phyloP scores from a whole-genome alignment of 2,329 filamentous ascomycete species.

The Didymosphaeria variabile region DNA sequence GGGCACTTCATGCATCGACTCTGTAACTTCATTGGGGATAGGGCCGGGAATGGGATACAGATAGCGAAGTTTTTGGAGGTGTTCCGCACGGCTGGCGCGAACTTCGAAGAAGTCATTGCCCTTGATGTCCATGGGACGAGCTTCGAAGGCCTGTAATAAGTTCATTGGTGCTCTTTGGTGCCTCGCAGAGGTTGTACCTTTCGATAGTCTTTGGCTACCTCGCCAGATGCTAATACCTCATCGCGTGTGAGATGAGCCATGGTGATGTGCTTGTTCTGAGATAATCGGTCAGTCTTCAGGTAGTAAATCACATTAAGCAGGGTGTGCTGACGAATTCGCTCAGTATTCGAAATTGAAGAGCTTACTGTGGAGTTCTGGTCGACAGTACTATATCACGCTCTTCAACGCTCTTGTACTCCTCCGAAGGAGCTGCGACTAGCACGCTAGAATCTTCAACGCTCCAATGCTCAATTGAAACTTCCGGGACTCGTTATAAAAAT shows the following conservation, averaged over 20 bases:
- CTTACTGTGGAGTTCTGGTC: background rate
- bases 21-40: constrained; percentile 39
- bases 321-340: background rate
- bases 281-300: background rate
- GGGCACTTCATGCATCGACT: constrained; percentile 36
- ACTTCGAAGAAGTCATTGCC: constrained; percentile 29
- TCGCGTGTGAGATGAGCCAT: constrained; percentile 43
- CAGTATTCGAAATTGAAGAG: background rate
- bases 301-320: background rate
- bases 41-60: constrained; percentile 42
- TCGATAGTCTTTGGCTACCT: constrained; percentile 28
- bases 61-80: constrained; percentile 40
- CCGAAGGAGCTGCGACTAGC: background rate
- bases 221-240: constrained; percentile 34
- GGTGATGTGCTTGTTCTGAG: background rate
- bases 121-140: constrained; percentile 29
- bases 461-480: background rate
- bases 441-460: background rate
- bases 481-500: background rate
- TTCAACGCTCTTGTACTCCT: background rate
- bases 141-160: constrained; percentile 32
- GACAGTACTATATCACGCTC: too few relatives aligned
- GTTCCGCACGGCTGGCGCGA: constrained; percentile 34
- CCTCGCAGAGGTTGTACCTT: constrained; percentile 24
- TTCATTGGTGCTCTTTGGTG: background rate